A percentile compares a stretch with the other conserved stretches of the same genome.
Conservation (phyloP, 345 rosid genomes). For the Populus nigra region DNA sequence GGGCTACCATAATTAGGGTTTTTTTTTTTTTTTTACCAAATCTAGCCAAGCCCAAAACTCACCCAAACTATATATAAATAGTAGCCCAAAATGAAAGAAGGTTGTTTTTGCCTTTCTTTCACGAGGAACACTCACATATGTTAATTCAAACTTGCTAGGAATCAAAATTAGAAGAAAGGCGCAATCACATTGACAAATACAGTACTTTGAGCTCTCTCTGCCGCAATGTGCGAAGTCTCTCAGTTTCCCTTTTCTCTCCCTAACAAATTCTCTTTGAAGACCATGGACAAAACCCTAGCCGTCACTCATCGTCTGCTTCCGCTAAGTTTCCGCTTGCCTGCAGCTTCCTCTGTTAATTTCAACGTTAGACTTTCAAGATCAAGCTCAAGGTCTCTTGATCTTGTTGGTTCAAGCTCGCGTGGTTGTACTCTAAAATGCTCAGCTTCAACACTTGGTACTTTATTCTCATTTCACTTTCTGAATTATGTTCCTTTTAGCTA, state of each 20-base stretch:
- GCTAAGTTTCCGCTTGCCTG: conserved; percentile 10
- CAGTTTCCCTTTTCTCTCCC: background rate
- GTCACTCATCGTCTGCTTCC: conserved; percentile 29
- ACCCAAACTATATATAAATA: background rate
- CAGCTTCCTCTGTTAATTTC: conserved; percentile 21
- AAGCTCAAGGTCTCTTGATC: conserved; percentile 17
- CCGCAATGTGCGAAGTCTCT: conserved; percentile 8
- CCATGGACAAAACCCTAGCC: conserved; percentile 47
- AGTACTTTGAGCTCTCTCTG: background rate
- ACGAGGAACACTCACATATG: background rate
- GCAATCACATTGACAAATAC: background rate
- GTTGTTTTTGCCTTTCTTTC: background rate
- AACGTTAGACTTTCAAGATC: conserved; percentile 28
- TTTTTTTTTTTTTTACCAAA: background rate
- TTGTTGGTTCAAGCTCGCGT: conserved; percentile 24
- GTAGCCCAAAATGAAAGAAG: background rate
- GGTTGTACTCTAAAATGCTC: conserved; percentile 36
- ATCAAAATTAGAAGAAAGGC: background rate
- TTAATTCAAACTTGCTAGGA: background rate
- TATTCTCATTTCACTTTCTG: background rate
- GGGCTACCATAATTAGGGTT: too few relatives aligned
- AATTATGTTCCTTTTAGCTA: background rate
- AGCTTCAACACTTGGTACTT: conserved; percentile 48
- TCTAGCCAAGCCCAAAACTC: background rate
- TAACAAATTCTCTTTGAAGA: background rate